phyloP scores from a whole-genome alignment of 2,329 filamentous ascomycete species.

The Pyrenophora graminea region DNA sequence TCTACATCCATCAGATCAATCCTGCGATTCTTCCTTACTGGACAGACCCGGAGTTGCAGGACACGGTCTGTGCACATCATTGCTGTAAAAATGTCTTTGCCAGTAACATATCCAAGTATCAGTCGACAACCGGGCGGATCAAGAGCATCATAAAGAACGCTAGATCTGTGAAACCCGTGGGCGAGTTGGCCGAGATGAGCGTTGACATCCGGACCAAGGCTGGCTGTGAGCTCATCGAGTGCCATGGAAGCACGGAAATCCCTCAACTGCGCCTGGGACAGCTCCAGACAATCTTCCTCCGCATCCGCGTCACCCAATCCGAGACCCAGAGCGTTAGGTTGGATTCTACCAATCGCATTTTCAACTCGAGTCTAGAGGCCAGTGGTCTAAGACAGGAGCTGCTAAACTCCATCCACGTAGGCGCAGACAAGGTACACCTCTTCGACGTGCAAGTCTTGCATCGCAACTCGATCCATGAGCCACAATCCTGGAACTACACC shows the following conservation, averaged over 20 bases:
- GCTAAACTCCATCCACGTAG: slow-evolving; percentile 17
- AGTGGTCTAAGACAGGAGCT: slow-evolving; percentile 30
- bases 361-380: slow-evolving; percentile 26
- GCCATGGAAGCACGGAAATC: slow-evolving; percentile 22
- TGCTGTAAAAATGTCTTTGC: slow-evolving; percentile 35
- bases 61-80: slow-evolving; percentile 19
- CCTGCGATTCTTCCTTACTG: slow-evolving; percentile 31
- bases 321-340: slow-evolving; percentile 22
- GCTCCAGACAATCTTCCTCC: slow-evolving; percentile 29
- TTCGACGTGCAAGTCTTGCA: slow-evolving; percentile 33
- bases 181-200: slow-evolving; percentile 26
- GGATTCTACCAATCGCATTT: slow-evolving; percentile 25
- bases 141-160: slow-evolving; percentile 35
- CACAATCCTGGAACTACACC: slow-evolving; percentile 30
- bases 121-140: slow-evolving; percentile 27
- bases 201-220: slow-evolving; percentile 26
- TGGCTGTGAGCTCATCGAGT: slow-evolving; percentile 34
- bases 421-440: slow-evolving; percentile 29
- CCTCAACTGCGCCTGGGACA: slow-evolving; percentile 32
- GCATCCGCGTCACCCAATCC: slow-evolving; percentile 23
- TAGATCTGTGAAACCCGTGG: slow-evolving; percentile 27
- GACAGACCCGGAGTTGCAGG: slow-evolving; percentile 11
- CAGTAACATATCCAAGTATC: slow-evolving; percentile 32
- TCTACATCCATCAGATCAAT: slow-evolving; percentile 37
- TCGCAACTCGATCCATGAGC: slow-evolving; percentile 24